Conservation (phyloP, 148 eudicot species). For the Fagopyrum homotropicum region DNA sequence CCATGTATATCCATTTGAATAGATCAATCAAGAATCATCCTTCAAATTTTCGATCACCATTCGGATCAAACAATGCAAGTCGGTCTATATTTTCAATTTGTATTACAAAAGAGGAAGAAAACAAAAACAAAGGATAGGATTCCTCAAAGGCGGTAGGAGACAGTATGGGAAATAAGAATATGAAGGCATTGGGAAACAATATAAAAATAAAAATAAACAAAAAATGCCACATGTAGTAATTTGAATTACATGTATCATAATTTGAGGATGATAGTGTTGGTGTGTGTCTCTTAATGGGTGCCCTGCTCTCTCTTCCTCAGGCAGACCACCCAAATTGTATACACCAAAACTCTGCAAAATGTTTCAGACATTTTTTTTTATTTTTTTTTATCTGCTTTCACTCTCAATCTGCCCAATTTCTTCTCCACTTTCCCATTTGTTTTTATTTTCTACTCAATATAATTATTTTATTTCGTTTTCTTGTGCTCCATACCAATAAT, state of each 20-base stretch:
- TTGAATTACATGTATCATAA: too few species aligned
- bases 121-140: neutral
- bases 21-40: too few species aligned
- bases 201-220: too few species aligned
- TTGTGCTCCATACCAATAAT: neutral
- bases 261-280: conserved; percentile 20
- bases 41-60: too few species aligned
- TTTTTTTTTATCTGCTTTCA: neutral
- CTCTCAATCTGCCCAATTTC: neutral
- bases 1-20: too few species aligned
- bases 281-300: conserved; percentile 24
- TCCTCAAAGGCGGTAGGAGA: neutral
- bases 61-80: too few species aligned
- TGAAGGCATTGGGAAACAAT: neutral
- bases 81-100: too few species aligned
- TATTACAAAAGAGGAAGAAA: too few species aligned
- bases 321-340: conserved; percentile 17
- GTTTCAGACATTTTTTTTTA: neutral
- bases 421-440: neutral
- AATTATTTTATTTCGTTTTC: neutral
- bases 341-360: conserved; percentile 5
- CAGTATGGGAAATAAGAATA: neutral
- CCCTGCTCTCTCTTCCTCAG: conserved; percentile 32
- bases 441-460: neutral
- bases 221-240: too few species aligned